phyloP scores from a whole-genome alignment of 139 green algal genomes.

The Yamagishiella unicocca region DNA sequence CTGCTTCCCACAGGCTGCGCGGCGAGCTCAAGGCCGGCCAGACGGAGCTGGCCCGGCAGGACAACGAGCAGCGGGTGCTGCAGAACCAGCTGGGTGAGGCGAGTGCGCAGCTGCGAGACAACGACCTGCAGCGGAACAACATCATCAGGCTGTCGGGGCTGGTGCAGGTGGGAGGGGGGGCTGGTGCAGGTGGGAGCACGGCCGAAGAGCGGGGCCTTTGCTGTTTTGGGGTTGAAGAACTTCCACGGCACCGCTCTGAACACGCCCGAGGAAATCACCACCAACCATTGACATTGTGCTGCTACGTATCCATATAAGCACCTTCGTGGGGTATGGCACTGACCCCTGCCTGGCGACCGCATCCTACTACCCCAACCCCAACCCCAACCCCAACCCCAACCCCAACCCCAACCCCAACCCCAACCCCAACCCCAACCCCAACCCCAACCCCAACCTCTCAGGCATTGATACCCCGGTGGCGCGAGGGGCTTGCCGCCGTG shows the following conservation, averaged over 20 bases:
- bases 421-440: no score
- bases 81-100: conserved; percentile 44
- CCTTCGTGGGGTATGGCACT: no score
- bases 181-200: neutral
- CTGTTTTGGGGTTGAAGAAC: no score
- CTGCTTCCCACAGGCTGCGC: conserved; percentile 42
- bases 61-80: conserved; percentile 1
- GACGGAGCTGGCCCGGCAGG: conserved; percentile 37
- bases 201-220: neutral
- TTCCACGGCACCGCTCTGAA: no score
- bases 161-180: conserved; percentile 38
- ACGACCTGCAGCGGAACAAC: conserved; percentile 41
- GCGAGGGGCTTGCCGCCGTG: neutral
- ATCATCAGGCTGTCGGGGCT: conserved; percentile 13
- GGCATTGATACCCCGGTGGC: conserved; percentile 27
- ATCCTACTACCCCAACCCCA: no score
- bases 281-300: no score
- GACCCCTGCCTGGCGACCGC: no score
- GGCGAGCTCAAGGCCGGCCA: conserved; percentile 50
- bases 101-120: conserved; percentile 31
- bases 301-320: no score
- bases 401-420: no score
- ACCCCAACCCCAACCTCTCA: no score
- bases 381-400: no score
- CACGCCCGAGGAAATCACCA: no score